phyloP scores from a whole-genome alignment of 73 alveolate genomes.

The Paramecium primaurelia region DNA sequence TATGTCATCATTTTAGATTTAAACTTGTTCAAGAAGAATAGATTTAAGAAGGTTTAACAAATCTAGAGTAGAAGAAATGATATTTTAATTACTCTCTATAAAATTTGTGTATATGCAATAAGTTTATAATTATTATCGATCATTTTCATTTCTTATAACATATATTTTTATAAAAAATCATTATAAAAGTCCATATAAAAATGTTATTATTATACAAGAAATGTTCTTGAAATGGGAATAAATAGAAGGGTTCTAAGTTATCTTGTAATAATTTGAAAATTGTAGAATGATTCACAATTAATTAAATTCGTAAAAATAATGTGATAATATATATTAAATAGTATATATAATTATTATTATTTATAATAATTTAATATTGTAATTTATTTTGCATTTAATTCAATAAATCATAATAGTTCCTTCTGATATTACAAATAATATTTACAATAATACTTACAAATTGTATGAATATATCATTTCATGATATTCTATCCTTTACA shows the following conservation, averaged over 20 bases:
- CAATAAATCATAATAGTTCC: background rate
- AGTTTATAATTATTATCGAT: background rate
- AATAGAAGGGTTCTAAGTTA: background rate
- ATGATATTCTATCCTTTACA: too few species aligned
- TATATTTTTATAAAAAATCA: slow-evolving; percentile 17
- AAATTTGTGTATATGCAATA: background rate
- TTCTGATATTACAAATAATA: background rate
- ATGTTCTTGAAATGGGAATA: background rate
- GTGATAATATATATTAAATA: background rate
- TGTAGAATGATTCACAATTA: background rate
- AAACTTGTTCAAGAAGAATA: background rate
- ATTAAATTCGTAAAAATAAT: background rate
- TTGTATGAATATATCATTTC: background rate
- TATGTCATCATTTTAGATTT: background rate
- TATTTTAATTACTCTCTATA: background rate
- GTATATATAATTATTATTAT: background rate
- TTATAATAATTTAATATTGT: background rate
- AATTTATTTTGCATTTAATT: background rate
- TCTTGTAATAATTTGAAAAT: background rate
- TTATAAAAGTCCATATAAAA: background rate
- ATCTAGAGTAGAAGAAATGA: background rate
- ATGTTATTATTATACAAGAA: background rate
- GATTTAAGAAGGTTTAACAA: background rate
- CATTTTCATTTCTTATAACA: background rate
- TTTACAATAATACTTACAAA: background rate